phyloP scores from a whole-genome alignment of 1,284 basidiomycete species.

The Mycena citricolor region DNA sequence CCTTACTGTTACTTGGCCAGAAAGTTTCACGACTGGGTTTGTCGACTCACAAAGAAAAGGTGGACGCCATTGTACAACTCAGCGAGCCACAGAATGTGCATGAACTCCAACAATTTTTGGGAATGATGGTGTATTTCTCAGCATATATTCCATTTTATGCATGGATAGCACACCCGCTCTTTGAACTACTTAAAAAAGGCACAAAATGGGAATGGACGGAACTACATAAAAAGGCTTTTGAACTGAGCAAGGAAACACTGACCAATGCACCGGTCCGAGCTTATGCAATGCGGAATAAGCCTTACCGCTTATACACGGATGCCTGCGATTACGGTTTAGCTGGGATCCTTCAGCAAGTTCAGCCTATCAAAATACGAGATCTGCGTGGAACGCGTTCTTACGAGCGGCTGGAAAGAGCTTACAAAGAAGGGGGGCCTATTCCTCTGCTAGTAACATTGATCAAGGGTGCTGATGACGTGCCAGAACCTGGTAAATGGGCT shows the following conservation, averaged over 20 bases:
- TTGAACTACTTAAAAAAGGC: conserved; percentile 12
- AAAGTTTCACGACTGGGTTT: conserved; percentile 28
- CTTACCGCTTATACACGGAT: conserved; percentile 26
- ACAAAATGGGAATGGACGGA: conserved; percentile 30
- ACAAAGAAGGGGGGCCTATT: conserved; percentile 6
- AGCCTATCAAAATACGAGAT: conserved; percentile 29
- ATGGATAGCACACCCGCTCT: conserved; percentile 14
- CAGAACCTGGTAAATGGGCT: conserved; percentile 25
- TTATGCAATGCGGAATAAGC: conserved; percentile 30
- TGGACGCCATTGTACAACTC: neutral
- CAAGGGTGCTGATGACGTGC: conserved; percentile 18
- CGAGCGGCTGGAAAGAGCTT: conserved; percentile 20
- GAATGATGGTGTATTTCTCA: conserved; percentile 25
- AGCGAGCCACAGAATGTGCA: conserved; percentile 25
- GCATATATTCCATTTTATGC: conserved; percentile 16
- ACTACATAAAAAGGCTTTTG: conserved; percentile 27
- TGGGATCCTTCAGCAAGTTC: conserved; percentile 31
- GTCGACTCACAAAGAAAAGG: conserved; percentile 22
- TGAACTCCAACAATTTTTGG: conserved; percentile 20
- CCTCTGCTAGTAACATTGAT: conserved; percentile 5
- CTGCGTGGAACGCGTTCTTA: conserved; percentile 31
- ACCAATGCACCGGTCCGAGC: conserved; percentile 32
- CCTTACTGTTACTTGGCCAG: conserved; percentile 36
- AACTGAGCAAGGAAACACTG: conserved; percentile 29
- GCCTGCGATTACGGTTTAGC: conserved; percentile 30